Conservation (phyloP, 169 alveolate genomes). For the Miamiensis avidus region DNA sequence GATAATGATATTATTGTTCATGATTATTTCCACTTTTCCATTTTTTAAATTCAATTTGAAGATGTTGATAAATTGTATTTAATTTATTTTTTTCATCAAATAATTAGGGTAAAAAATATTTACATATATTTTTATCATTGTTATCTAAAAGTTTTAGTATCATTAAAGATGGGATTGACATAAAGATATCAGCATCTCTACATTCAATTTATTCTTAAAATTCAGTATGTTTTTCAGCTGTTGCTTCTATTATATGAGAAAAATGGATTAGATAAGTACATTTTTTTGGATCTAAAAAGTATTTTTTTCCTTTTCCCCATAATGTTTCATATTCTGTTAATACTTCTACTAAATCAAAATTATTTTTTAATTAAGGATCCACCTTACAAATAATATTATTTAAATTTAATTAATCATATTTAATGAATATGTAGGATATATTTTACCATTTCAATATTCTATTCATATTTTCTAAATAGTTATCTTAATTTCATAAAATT, state of each 20-base stretch:
- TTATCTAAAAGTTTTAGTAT: slow-evolving; percentile 61
- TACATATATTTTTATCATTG: slow-evolving; percentile 71
- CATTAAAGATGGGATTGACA: slow-evolving; percentile 70
- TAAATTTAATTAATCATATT: neutral
- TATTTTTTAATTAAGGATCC: slow-evolving; percentile 77
- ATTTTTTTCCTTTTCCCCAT: slow-evolving; percentile 79
- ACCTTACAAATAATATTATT: neutral
- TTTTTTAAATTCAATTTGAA: slow-evolving; percentile 48
- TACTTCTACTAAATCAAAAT: slow-evolving; percentile 70
- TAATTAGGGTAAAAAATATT: slow-evolving; percentile 65
- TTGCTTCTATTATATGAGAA: slow-evolving; percentile 66
- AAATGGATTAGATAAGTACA: slow-evolving; percentile 66
- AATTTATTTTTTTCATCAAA: slow-evolving; percentile 50
- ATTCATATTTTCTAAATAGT: slow-evolving; percentile 65
- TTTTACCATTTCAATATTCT: slow-evolving; percentile 75
- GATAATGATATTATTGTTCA: slow-evolving; percentile 52
- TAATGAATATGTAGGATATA: neutral
- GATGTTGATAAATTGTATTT: slow-evolving; percentile 28
- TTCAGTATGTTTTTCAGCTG: slow-evolving; percentile 58
- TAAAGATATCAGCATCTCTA: slow-evolving; percentile 76
- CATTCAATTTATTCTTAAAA: slow-evolving; percentile 71
- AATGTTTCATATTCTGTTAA: slow-evolving; percentile 62
- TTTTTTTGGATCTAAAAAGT: slow-evolving; percentile 63
- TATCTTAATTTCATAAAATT: slow-evolving; percentile 56
- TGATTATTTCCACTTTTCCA: slow-evolving; percentile 45